Conservation (phyloP, 768 basidiomycete species). For the Boletus huronensis region DNA sequence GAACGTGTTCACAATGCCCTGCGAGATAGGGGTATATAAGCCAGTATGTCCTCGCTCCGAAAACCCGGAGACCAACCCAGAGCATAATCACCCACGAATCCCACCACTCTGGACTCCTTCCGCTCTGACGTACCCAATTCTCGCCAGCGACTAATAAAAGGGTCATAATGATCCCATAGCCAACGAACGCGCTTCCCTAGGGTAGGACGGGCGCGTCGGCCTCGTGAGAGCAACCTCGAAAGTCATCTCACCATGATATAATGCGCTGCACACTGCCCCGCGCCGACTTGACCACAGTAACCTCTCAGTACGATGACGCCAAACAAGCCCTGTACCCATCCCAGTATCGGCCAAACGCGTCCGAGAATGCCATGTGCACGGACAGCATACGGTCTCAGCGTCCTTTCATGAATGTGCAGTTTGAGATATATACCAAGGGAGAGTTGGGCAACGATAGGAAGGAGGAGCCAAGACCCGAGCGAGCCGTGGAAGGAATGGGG, state of each 20-base stretch:
- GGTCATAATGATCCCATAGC: conserved; percentile 78
- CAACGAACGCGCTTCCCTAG: conserved; percentile 83
- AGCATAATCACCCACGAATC: conserved; percentile 66
- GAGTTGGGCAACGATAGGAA: conserved; percentile 66
- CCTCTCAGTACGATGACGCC: conserved; percentile 71
- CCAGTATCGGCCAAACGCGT: conserved; percentile 78
- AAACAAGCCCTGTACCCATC: conserved; percentile 88
- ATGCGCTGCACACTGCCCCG: conserved; percentile 86
- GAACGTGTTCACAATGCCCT: conserved; percentile 76
- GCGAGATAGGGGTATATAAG: background rate
- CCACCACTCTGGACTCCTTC: conserved; percentile 80
- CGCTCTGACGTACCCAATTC: conserved; percentile 66
- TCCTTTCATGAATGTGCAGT: conserved; percentile 80
- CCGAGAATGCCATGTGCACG: conserved; percentile 74
- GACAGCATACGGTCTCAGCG: conserved; percentile 69
- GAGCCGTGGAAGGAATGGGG: conserved; percentile 70
- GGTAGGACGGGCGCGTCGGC: conserved; percentile 5
- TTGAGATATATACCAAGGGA: conserved; percentile 85
- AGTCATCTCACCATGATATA: conserved; percentile 62
- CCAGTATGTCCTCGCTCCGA: background rate
- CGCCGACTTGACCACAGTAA: conserved; percentile 68
- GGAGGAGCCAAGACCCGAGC: conserved; percentile 48
- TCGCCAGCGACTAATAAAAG: conserved; percentile 77
- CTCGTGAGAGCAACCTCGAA: background rate
- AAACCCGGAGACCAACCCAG: conserved; percentile 41